These are phyloP conservation scores for Physcomitrium patens DNA, from an alignment of 225 moss, liverwort and hornwort species.

Conservation along the genomic window DNA sequence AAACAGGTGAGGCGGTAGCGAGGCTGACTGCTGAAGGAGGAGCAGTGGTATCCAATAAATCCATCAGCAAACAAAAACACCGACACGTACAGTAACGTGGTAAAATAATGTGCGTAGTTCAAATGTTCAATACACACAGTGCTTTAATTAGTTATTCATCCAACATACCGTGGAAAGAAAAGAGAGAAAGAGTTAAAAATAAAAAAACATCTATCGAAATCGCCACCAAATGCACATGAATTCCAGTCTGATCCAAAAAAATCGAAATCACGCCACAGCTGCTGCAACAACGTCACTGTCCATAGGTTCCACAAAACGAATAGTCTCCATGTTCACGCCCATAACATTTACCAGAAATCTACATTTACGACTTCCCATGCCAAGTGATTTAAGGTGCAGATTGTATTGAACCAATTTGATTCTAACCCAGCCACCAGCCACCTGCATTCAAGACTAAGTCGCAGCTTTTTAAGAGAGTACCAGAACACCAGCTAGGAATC, in stretches of 20 bases:
- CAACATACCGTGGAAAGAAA: too few species aligned
- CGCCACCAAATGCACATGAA: neutral
- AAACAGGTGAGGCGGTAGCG: too few species aligned
- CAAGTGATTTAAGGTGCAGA: neutral
- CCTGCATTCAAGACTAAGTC: neutral
- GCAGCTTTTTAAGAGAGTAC: neutral
- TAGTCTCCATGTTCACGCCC: conserved; percentile 16
- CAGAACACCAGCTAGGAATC: neutral
- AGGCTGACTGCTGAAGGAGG: too few species aligned
- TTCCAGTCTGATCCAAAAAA: neutral
- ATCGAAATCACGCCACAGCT: conserved; percentile 4
- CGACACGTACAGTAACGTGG: too few species aligned
- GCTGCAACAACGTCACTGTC: neutral
- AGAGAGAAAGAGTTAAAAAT: too few species aligned
- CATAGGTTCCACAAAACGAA: conserved; percentile 10
- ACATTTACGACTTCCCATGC: neutral
- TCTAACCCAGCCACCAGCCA: neutral
- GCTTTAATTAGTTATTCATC: too few species aligned
- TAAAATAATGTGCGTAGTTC: too few species aligned
- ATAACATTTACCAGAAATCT: conserved; percentile 2
- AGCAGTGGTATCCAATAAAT: too few species aligned
- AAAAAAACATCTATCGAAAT: too few species aligned
- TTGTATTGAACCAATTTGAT: neutral
- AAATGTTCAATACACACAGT: too few species aligned
- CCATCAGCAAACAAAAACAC: too few species aligned